These are phyloP conservation scores for Apiospora sp. DNA, from an alignment of 2,329 filamentous ascomycete genomes.

Conservation along the genomic window DNA sequence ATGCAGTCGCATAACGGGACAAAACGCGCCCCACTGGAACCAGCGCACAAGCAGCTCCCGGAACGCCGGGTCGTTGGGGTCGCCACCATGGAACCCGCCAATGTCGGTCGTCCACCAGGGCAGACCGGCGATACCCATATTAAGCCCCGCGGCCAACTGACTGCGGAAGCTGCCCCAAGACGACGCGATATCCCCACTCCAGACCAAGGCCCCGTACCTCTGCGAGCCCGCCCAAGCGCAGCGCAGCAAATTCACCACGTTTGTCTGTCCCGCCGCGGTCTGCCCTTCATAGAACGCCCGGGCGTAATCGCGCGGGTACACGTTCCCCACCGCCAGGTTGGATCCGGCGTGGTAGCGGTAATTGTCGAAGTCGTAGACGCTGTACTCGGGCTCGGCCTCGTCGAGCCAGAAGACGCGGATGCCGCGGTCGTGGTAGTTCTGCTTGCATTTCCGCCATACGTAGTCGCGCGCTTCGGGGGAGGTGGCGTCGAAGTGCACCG, in stretches of 20 bases:
- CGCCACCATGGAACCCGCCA: constrained; percentile 73
- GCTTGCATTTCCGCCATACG: constrained; percentile 65
- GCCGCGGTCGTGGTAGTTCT: constrained; percentile 69
- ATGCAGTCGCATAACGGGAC: constrained; percentile 72
- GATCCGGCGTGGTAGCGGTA: constrained; percentile 67
- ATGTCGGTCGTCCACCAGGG: constrained; percentile 78
- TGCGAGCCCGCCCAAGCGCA: constrained; percentile 64
- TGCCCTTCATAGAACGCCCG: constrained; percentile 64
- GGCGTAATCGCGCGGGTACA: constrained; percentile 61
- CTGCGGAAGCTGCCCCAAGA: constrained; percentile 67
- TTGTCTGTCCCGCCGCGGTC: constrained; percentile 54
- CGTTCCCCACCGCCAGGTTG: constrained; percentile 62
- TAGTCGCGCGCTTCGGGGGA: constrained; percentile 65
- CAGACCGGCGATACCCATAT: constrained; percentile 70
- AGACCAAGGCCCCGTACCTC: constrained; percentile 70
- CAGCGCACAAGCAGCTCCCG: constrained; percentile 70
- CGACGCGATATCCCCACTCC: constrained; percentile 72
- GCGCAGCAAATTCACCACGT: constrained; percentile 60
- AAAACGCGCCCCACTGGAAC: constrained; percentile 75
- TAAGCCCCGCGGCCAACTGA: constrained; percentile 69
- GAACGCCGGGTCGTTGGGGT: constrained; percentile 62
- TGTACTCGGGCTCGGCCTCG: constrained; percentile 73
- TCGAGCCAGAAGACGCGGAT: constrained; percentile 74
- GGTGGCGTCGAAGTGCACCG: constrained; percentile 69
- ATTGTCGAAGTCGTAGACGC: constrained; percentile 71